Evolutionary conservation across 371 early-diverging fungal species (phyloP), one percentile per base, ranked within the genome.

Genomic region (Mortierella sp.): DNA sequence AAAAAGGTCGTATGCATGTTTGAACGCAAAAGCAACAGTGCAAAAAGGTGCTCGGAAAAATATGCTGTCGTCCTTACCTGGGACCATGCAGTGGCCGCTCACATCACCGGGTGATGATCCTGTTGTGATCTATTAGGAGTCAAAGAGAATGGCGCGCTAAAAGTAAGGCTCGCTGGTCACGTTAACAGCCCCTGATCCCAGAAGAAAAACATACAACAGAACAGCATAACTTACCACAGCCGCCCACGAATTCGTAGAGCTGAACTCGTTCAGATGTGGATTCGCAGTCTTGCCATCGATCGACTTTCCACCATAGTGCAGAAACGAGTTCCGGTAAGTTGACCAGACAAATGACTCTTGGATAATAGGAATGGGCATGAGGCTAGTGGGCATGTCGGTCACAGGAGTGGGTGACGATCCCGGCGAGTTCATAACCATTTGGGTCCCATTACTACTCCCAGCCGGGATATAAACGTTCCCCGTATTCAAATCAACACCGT

Each of bases 321-420:
- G 29, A 35, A 70, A 44, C 8, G n/a, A 7, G 5, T n/a, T 24
- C 35, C 27, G 70, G 3, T 32, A 29, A 3, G n/a, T 32, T 4
- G 70, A 70, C 70, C 70, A 70, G 5, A 70, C 44, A 43, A 70
- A 70, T 12, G 44, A n/a, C 44, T 54, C 54, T 21, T 54, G 54
- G 6, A 6, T 54, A 54, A 54, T 24, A 24, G 54, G 24, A 18
- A 21, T 21, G 6, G 54, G 54, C 54, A 54, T 54, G 24, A 54
- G 54, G 7, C 21, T 2, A 4, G 54, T 54, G 21, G 54, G 54
- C 54, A 54, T 54, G 54, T 18, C 54, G 54, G 24, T 54, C 54
- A 24, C 7, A 18, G 24, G 18, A 54, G 24, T 6, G 54, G 54
- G 0, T 18, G 54, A 21, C 24, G 6, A 24, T 18, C 24, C 24